Evolutionary conservation across 1,284 basidiomycete genomes (phyloP).

Genomic region (Ceratobasidium sp.): DNA sequence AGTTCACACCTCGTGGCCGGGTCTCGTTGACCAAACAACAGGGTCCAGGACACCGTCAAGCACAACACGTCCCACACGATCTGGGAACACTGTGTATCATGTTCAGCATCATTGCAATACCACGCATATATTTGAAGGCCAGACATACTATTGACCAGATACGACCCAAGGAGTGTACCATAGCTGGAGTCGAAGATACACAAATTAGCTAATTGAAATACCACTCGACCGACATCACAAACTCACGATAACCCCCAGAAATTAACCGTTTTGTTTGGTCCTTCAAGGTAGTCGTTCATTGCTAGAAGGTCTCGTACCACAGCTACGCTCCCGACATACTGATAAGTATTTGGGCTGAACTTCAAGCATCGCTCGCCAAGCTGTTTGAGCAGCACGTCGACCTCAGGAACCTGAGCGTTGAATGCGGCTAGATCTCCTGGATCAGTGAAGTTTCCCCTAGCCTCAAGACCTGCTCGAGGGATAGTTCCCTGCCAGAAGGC

Average conservation of each 20-base stretch:
- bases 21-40: not conserved
- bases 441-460: not conserved
- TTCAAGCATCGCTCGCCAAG: constrained; percentile 16
- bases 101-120: not conserved
- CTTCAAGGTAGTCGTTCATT: constrained; percentile 24
- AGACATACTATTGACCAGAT: constrained; percentile 44
- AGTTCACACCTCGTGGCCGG: not conserved
- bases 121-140: not conserved
- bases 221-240: too few species aligned
- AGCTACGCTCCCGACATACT: constrained; percentile 20
- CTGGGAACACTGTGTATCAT: constrained; percentile 31
- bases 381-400: constrained; percentile 6
- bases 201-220: too few species aligned
- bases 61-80: constrained; percentile 42
- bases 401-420: constrained; percentile 1
- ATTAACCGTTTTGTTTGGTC: not conserved
- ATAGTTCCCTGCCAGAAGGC: constrained; percentile 11
- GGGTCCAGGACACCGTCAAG: constrained; percentile 44
- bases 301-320: constrained; percentile 39
- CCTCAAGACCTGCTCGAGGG: not conserved
- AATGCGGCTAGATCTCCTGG: constrained; percentile 16
- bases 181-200: constrained; percentile 16
- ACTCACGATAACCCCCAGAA: constrained; percentile 28
- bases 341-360: constrained; percentile 7
- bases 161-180: constrained; percentile 38